A percentile compares a stretch with the other conserved stretches of the same genome.
Conservation (phyloP, 1,284 basidiomycete genomes). For the Ganoderma sinense region DNA sequence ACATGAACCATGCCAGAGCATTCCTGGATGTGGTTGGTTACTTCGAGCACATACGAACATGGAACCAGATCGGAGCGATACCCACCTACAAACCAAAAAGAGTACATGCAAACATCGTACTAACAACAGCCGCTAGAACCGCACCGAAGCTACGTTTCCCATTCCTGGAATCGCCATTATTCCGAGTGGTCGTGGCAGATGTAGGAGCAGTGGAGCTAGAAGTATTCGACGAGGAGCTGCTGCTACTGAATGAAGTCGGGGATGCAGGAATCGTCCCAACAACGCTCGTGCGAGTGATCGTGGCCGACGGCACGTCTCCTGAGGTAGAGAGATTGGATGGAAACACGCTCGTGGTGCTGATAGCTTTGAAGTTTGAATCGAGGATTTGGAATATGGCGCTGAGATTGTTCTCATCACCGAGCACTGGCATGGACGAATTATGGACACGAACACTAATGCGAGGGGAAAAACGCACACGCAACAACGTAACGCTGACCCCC, state of each 20-base stretch:
- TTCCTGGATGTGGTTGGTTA: neutral
- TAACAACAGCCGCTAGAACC: neutral
- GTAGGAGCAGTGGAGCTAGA: neutral
- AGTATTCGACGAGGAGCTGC: neutral
- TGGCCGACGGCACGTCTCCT: neutral
- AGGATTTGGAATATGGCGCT: neutral
- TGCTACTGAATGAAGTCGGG: neutral
- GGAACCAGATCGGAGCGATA: neutral
- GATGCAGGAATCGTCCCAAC: neutral
- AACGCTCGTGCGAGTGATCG: neutral
- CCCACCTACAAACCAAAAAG: neutral
- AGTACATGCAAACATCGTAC: neutral
- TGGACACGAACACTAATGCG: neutral
- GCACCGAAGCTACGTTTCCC: neutral
- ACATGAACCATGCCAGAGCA: neutral
- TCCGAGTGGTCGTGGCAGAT: neutral
- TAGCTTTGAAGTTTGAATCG: neutral
- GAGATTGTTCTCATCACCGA: neutral
- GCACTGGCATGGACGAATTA: neutral
- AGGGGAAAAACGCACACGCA: conserved; percentile 10
- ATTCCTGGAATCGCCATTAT: neutral
- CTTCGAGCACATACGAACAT: neutral
- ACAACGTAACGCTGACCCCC: conserved; percentile 6
- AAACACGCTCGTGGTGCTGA: neutral
- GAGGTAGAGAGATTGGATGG: neutral